phyloP scores from a whole-genome alignment of 345 rosid species.

The Eucalyptus erythrocorys region DNA sequence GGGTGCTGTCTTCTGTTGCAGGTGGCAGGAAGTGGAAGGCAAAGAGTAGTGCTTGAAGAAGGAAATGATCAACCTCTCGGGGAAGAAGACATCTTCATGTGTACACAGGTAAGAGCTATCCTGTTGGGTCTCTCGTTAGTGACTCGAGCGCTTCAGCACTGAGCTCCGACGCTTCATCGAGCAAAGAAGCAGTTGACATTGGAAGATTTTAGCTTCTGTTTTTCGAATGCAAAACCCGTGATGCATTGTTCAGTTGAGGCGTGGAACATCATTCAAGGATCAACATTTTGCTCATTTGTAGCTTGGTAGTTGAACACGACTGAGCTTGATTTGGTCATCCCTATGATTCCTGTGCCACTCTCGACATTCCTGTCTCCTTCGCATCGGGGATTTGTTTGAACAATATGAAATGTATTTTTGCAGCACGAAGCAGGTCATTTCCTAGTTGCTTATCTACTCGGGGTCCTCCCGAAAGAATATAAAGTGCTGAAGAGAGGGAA shows the following conservation, averaged over 20 bases:
- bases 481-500: conserved; percentile 19
- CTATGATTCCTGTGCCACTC: neutral
- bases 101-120: conserved; percentile 6
- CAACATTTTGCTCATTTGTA: neutral
- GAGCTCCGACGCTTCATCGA: neutral
- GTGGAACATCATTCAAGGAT: neutral
- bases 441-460: conserved; percentile 46
- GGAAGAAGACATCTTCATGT: conserved; percentile 11
- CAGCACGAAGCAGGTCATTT: conserved; percentile 71
- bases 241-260: neutral
- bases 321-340: neutral
- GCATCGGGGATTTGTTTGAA: neutral
- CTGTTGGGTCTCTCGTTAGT: neutral
- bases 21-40: neutral
- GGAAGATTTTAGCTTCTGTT: neutral
- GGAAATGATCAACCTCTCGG: neutral
- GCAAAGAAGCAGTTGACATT: neutral
- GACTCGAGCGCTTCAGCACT: neutral
- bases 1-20: neutral
- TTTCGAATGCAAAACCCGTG: neutral
- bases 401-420: neutral
- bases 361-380: neutral
- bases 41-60: neutral
- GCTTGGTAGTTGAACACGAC: neutral
- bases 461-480: conserved; percentile 49